Conservation (phyloP, 1,284 basidiomycete species). For the Puccinia triticina region DNA sequence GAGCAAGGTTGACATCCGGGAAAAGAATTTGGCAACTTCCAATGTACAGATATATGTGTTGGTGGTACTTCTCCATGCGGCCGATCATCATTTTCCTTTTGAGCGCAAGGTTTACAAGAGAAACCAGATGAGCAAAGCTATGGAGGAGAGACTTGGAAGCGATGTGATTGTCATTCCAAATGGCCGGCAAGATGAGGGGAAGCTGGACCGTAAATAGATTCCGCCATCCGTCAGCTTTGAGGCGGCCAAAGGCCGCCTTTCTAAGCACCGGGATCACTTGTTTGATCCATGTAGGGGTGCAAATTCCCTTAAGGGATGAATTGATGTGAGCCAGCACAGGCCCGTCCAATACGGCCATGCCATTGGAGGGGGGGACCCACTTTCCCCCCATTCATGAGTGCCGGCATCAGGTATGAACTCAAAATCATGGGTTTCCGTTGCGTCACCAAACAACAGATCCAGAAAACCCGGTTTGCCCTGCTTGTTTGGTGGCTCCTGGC, state of each 20-base stretch:
- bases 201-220: constrained; percentile 25
- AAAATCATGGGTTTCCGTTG: neutral
- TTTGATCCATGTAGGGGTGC: constrained; percentile 37
- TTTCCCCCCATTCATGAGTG: constrained; percentile 9
- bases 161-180: neutral
- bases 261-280: constrained; percentile 28
- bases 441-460: neutral
- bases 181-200: neutral
- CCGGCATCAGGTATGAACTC: neutral
- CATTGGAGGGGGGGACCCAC: neutral
- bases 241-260: constrained; percentile 32
- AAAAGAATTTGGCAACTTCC: constrained; percentile 23
- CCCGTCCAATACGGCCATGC: constrained; percentile 3
- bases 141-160: neutral
- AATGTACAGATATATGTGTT: constrained; percentile 6
- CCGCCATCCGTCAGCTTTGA: constrained; percentile 53
- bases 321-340: neutral
- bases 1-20: constrained; percentile 5
- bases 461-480: neutral
- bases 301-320: neutral
- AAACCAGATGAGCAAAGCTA: constrained; percentile 35
- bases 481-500: too few relatives aligned
- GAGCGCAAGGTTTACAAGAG: constrained; percentile 32
- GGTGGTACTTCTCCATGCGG: neutral
- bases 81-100: constrained; percentile 9